Evolutionary conservation across 768 basidiomycete species (phyloP).

Genomic region (Gymnopilus junonius): DNA sequence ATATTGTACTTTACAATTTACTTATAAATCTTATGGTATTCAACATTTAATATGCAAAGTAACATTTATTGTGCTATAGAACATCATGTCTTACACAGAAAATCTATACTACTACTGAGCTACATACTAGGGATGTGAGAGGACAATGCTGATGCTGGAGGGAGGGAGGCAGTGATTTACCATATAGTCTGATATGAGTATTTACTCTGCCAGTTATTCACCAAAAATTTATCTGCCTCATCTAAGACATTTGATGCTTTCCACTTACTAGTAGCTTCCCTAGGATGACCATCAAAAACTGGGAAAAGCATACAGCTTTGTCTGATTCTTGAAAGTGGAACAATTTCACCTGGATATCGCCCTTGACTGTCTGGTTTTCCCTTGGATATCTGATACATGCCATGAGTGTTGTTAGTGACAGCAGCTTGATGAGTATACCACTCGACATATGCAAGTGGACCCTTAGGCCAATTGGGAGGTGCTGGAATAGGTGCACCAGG

Average conservation of each 20-base stretch:
- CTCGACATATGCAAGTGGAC: slow-evolving; percentile 21
- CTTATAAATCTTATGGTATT: too few relatives aligned
- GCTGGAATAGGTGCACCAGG: slow-evolving; percentile 1
- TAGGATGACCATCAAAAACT: not conserved
- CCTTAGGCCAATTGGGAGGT: slow-evolving; percentile 17
- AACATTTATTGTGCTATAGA: too few relatives aligned
- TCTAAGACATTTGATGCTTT: slow-evolving; percentile 15
- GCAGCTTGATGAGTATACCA: slow-evolving; percentile 12
- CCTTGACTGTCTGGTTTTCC: not conserved
- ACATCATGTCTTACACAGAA: too few relatives aligned
- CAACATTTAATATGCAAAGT: too few relatives aligned
- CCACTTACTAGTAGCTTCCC: not conserved
- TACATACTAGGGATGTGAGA: too few relatives aligned
- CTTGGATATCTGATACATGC: not conserved
- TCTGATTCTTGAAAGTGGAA: slow-evolving; percentile 33
- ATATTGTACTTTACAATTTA: too few relatives aligned
- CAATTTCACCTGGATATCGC: slow-evolving; percentile 18
- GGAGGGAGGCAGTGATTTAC: too few relatives aligned
- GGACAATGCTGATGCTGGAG: too few relatives aligned
- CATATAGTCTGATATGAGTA: slow-evolving; percentile 32
- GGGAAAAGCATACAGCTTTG: too few relatives aligned
- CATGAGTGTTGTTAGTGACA: slow-evolving; percentile 3
- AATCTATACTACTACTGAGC: too few relatives aligned
- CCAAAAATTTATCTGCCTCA: slow-evolving; percentile 17
- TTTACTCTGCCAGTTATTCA: slow-evolving; percentile 31